Conservation (phyloP, 345 rosid genomes). For the Alliaria petiolata region DNA sequence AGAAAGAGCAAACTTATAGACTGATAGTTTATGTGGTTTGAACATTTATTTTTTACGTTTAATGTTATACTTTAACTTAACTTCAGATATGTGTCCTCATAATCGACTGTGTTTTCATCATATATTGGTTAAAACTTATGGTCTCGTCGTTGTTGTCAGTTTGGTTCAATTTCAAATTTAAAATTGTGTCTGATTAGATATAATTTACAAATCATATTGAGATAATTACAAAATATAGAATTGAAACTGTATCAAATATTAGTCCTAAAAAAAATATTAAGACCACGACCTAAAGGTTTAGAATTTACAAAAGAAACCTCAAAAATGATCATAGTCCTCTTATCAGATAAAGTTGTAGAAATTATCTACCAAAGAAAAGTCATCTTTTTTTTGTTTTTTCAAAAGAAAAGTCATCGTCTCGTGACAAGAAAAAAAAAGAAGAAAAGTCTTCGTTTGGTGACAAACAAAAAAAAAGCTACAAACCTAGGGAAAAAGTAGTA, state of each 20-base stretch:
- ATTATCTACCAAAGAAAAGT: too few species aligned
- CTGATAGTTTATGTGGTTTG: too few species aligned
- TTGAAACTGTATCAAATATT: not conserved
- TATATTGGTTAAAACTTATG: not conserved
- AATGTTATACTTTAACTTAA: too few species aligned
- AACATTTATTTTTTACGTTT: too few species aligned
- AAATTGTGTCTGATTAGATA: not conserved
- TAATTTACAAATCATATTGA: not conserved
- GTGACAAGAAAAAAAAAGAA: not conserved
- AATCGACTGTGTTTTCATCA: too few species aligned
- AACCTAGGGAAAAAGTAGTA: not conserved
- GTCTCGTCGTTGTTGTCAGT: not conserved
- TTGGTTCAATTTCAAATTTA: not conserved
- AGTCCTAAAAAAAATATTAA: not conserved
- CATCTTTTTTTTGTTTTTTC: too few species aligned
- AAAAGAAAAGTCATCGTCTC: not conserved
- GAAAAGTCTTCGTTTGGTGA: not conserved
- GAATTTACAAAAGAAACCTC: not conserved
- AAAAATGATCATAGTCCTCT: too few species aligned
- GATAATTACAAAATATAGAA: too few species aligned
- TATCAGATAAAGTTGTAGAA: not conserved
- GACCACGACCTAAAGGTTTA: not conserved
- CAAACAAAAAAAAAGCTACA: not conserved
- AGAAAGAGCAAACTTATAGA: too few species aligned
- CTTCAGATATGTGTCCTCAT: not conserved